Evolutionary conservation across 768 basidiomycete species (phyloP).

Genomic region (Zangia roseola): DNA sequence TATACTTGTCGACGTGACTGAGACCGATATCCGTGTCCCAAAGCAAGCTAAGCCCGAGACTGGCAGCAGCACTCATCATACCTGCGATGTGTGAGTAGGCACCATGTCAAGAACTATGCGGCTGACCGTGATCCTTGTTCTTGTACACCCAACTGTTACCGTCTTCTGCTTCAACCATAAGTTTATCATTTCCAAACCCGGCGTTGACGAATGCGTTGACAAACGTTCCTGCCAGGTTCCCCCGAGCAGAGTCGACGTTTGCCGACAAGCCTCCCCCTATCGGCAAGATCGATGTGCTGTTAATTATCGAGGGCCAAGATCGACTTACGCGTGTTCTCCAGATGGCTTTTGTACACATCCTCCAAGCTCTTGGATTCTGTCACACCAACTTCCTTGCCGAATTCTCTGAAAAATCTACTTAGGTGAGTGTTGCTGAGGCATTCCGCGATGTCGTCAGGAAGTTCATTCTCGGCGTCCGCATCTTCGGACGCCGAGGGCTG

Average conservation of each 20-base stretch:
- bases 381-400: constrained; percentile 93
- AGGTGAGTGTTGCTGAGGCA: constrained; percentile 86
- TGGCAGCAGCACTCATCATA: constrained; percentile 96
- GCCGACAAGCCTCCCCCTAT: constrained; percentile 65
- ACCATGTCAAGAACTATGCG: neutral
- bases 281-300: neutral
- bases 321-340: constrained; percentile 81
- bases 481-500: constrained; percentile 52
- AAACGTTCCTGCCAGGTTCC: constrained; percentile 93
- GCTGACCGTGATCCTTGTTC: constrained; percentile 94
- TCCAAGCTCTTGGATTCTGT: constrained; percentile 88
- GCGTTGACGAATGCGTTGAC: constrained; percentile 99
- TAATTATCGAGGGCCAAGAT: neutral
- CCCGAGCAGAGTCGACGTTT: constrained; percentile 89
- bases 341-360: constrained; percentile 95
- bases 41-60: constrained; percentile 85
- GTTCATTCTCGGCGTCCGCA: constrained; percentile 58
- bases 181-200: constrained; percentile 97
- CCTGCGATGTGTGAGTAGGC: constrained; percentile 41
- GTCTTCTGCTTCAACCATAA: constrained; percentile 96
- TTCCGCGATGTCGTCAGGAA: constrained; percentile 79
- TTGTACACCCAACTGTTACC: constrained; percentile 99
- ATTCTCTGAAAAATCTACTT: constrained; percentile 81
- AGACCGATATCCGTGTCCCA: constrained; percentile 97
- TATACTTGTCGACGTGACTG: constrained; percentile 95